These are phyloP conservation scores for Starmerella vitae DNA, from an alignment of 805 yeast genomes.

Conservation along the genomic window DNA sequence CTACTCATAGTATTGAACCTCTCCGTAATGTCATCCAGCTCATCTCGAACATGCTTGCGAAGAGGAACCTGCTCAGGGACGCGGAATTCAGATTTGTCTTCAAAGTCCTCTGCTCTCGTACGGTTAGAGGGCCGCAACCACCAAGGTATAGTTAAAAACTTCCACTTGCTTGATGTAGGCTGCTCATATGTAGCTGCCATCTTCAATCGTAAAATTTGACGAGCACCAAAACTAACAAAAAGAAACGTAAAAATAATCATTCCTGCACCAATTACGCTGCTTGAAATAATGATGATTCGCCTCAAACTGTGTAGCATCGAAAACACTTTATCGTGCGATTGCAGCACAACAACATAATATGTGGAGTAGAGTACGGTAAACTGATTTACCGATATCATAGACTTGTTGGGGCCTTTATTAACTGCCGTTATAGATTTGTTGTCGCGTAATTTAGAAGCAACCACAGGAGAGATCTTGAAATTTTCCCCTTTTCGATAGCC, in stretches of 20 bases:
- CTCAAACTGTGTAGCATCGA: conserved; percentile 17
- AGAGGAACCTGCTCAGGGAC: conserved; percentile 21
- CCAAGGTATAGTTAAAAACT: conserved; percentile 15
- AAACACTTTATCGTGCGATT: conserved; percentile 16
- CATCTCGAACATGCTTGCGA: conserved; percentile 39
- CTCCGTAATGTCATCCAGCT: conserved; percentile 72
- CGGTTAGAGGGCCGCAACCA: conserved; percentile 12
- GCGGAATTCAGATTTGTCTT: conserved; percentile 8
- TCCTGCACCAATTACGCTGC: conserved; percentile 17
- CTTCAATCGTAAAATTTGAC: conserved; percentile 20
- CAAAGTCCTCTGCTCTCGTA: neutral
- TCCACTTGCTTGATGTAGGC: conserved; percentile 14
- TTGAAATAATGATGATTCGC: conserved; percentile 13
- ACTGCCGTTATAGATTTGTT: conserved; percentile 11
- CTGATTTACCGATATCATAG: conserved; percentile 17
- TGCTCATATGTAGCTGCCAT: conserved; percentile 21
- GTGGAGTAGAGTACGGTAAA: conserved; percentile 9
- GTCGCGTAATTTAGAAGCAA: conserved; percentile 6
- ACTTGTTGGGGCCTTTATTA: conserved; percentile 17
- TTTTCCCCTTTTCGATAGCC: neutral
- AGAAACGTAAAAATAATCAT: conserved; percentile 18
- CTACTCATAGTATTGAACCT: conserved; percentile 91
- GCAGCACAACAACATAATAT: conserved; percentile 17
- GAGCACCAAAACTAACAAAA: conserved; percentile 20
- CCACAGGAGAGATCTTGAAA: conserved; percentile 8